Base-by-base conservation (phyloP, 352 stramenopile genomes). In the Phytophthora chlamydospora region DNA sequence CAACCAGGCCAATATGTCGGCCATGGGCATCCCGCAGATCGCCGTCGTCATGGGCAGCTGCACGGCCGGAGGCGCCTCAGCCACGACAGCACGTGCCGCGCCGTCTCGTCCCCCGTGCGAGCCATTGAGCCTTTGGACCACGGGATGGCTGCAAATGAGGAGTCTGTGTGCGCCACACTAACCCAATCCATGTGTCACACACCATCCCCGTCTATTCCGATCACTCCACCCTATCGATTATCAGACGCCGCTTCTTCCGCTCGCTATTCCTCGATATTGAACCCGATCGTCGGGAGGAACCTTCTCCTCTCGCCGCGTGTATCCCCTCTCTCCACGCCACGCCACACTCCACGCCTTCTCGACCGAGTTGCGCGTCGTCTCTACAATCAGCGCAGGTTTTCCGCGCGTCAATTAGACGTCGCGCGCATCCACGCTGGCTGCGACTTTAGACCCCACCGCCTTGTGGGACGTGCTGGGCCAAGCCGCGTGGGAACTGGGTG, bases 11-110 rank as follows among this genome's bases (percentile, higher is more conserved):
- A 97, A 82, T 59, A 99, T 99, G 95, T 98, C 87, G 35, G 83
- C 90, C 6, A 62, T 68, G 54, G 95, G 95, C 10, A 98, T 99
- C 52, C 93, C 96, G 13, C 97, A 99, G 74, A 95, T 99, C 53
- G 95, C 97, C 10, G 94, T 99, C 33, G 96, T 99, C 36, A 98
- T 98, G 84, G 97, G 97, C 29, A 98, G 86, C 12, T 99, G 97
- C 65, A 99, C 97, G 9, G 97, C 97, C 16, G 97, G 97, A 49
- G 97, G 29, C 78, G 73, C 39, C 61, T 68, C 52, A 90, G 73
- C 77, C 64, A 71, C 45, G 54, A 45, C 40, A 71, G 45, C 44
- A 76, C 66, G 39, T 59, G 32, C 44, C 48, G 45, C 12, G 41
- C 17, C 36, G 60, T 17, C 47, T 64, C 52, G 43, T 13, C 32